Evolutionary conservation across 2,329 filamentous ascomycete genomes (phyloP), one percentile per base, ranked within the genome.

Genomic region (Helotiales sp.): DNA sequence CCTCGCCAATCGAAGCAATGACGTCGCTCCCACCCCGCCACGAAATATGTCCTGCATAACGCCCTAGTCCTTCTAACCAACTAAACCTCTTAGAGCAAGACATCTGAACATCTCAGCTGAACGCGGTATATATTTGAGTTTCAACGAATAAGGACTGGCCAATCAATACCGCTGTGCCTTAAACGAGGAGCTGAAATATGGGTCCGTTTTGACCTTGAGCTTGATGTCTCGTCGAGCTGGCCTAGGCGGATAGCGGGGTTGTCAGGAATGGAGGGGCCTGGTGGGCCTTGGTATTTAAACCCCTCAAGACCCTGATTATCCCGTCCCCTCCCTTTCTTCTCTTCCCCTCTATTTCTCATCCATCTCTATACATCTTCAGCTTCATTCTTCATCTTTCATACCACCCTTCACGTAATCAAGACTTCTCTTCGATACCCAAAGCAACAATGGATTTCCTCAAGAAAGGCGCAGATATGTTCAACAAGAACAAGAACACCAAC

Each of bases 361-460:
- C 40, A 45, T 45, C 17, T n/a, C 17, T 45, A 34, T 6, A 34
- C 26, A 24, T 24, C 45, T 22, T 24, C 59, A 49, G 13, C 20
- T 52, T 50, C 43, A n/a, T 24, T 28, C 55, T 40, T 22, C 6
- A 22, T 20, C 24, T 55, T 8, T 28, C 28, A 8, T 61, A 15
- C 26, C 26, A 17, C 20, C 26, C 34, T 10, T 20, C 43, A 6
- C 13, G 3, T 6, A 43, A 59, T 59, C 32, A 43, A 40, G 1
- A 40, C 30, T 37, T 34, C 30, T 37, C 20, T 34, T 34, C 61
- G 30, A 26, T 15, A n/a, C 34, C 32, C 37, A 60, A 64, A 43
- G 47, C 20, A 52, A 69, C 7, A 63, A 76, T 76, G 75, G 73
- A 76, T 72, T 75, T 76, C 72, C 45, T 76, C 68, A 76, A 75